Evolutionary conservation across 2,329 filamentous ascomycete genomes (phyloP), one percentile per base, ranked within the genome.

Genomic region (Neocucurbitaria cava): DNA sequence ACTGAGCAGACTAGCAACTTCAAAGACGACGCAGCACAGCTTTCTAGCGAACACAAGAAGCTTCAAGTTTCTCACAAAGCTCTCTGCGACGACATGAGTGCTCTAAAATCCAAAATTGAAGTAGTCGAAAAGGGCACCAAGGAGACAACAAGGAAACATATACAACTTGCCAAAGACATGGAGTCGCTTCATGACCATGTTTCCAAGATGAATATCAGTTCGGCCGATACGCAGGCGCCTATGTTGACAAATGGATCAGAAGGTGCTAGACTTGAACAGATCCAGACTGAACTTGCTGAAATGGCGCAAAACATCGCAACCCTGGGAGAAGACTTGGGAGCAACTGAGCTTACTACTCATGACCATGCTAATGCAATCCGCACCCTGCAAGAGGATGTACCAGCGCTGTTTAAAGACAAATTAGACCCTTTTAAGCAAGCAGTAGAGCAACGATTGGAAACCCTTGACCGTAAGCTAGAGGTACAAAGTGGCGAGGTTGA

Each of bases 391-490:
- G 13, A 49, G 0, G 21, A n/a, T 18, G 39, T 54, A 7, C 56
- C 59, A 5, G 23, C 23, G 6, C 42, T 57, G 10, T 59, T 60
- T 35, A 46, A 15, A 3, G n/a, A 51, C 10, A 47, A 52, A 7
- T 54, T 62, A 18, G 58, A 56, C n/a, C 50, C 49, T 17, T 49
- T 61, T 35, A 58, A 56, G 31, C 7, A 35, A 8, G 24, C 5
- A 5, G 10, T 58, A 11, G 49, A 54, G 10, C 9, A 36, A 6
- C 40, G 39, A 15, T 5, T 52, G 3, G 5, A 24, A 2, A 20
- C 13, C 5, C 44, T 38, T 17, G 24, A 20, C 26, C 17, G 18
- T 3, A 43, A 39, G 18, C 20, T 53, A 7, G 46, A 49, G 15
- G 7, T 3, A 48, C 24, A 17, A 6, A 5, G 24, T 24, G 18